phyloP scores from a whole-genome alignment of 176 grass and related monocot genomes.

The Puya raimondii region DNA sequence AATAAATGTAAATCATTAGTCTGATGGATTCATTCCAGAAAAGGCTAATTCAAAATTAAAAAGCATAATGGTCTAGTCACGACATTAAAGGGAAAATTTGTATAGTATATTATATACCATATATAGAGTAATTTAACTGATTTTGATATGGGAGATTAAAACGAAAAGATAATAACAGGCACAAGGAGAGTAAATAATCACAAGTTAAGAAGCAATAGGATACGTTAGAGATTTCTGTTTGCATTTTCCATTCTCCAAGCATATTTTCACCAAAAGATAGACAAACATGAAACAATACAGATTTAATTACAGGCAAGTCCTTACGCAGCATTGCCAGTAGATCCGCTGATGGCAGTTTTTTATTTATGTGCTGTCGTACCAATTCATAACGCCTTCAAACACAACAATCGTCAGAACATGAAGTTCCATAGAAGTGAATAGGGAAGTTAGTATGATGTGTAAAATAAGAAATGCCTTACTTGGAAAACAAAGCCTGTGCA shows the following conservation, averaged over 20 bases:
- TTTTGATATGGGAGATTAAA: background rate
- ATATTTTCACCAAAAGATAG: slow-evolving; percentile 1
- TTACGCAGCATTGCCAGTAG: slow-evolving; percentile 84
- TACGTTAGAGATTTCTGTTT: background rate
- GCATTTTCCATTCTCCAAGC: slow-evolving; percentile 8
- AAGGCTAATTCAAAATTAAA: no score
- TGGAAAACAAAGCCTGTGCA: slow-evolving; percentile 79
- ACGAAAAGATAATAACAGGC: no score
- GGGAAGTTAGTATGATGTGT: slow-evolving; percentile 14
- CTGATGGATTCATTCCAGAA: no score
- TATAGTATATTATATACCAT: background rate
- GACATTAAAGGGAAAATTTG: background rate
- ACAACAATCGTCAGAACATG: slow-evolving; percentile 20
- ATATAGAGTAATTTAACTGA: background rate
- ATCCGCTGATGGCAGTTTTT: slow-evolving; percentile 66
- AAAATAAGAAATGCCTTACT: slow-evolving; percentile 42
- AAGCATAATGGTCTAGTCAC: no score
- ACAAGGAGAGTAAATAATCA: background rate
- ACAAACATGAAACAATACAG: slow-evolving; percentile 6
- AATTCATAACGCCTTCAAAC: slow-evolving; percentile 79
- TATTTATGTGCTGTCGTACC: slow-evolving; percentile 47
- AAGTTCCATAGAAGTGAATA: background rate
- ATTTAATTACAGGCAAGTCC: slow-evolving; percentile 25
- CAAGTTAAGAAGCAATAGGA: slow-evolving; percentile 15
- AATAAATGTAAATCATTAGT: no score